Evolutionary conservation across 306 rosid species (phyloP), one percentile per base, ranked within the genome.

Genomic region (Pyrus betulifolia): DNA sequence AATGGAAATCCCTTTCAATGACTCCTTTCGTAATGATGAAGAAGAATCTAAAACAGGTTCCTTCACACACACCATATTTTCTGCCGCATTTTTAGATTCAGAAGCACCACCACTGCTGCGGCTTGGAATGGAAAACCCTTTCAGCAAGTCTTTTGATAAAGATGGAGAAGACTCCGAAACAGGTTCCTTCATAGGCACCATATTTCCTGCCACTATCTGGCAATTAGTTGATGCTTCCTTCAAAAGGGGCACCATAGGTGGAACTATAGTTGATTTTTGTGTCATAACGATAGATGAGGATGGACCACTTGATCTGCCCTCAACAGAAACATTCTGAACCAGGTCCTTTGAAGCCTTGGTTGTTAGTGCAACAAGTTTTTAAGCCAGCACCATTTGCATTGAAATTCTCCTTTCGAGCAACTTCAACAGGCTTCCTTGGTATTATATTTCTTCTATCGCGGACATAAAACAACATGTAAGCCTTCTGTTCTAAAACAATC

Each of bases 381-480:
- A 21, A 70, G 69, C 81, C 87, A 73, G 55, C 77, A 42, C 74
- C 70, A 79, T 68, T 86, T 42, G 69, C 27, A 85, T 80, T 85
- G 79, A 77, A 63, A 80, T 74, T 85, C 81, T 84, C 91, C 79
- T 87, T 93, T 82, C 71, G 84, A 52, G 74, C 76, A 55, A 83
- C 69, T 64, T 83, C 88, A 44, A 67, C 59, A 8, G 89, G 76
- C 74, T 89, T 95, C 82, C 80, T 84, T 27, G 88, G 83, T 81
- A 83, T 78, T 69, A 76, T 46, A 77, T 62, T 88, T 84, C 83
- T 89, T 84, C 88, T 86, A 83, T 95, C 91, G 18, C 99, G 97
- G 57, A 91, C 97, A 89, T 95, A 95, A 82, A 95, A 95, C 80
- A 95, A 78, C 99, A 95, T 95, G 88, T 95, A 95, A 55, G 99